phyloP scores from a whole-genome alignment of 805 yeast species.

The Cyberlindnera japonica region DNA sequence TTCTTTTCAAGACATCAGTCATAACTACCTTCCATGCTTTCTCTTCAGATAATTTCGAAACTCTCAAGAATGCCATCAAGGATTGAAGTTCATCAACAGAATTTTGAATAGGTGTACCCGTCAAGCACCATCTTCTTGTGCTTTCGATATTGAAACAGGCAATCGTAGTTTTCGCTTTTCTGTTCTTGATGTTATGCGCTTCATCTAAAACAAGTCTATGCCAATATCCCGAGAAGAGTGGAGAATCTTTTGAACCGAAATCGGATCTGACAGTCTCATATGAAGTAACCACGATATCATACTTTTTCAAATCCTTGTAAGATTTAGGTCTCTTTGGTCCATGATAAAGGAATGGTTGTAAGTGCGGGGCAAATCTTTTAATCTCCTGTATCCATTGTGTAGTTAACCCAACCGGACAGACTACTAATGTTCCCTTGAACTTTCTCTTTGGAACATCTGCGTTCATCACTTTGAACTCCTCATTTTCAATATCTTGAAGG shows the following conservation, averaged over 20 bases:
- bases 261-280: conserved; percentile 54
- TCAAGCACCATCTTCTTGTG: conserved; percentile 51
- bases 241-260: conserved; percentile 22
- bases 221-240: conserved; percentile 33
- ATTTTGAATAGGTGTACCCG: conserved; percentile 67
- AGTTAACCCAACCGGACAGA: conserved; percentile 72
- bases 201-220: conserved; percentile 58
- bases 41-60: conserved; percentile 25
- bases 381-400: conserved; percentile 74
- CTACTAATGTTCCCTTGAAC: conserved; percentile 48
- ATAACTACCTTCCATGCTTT: conserved; percentile 32
- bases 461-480: conserved; percentile 4
- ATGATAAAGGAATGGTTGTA: conserved; percentile 54
- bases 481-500: conserved; percentile 8
- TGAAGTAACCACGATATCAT: conserved; percentile 66
- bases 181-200: conserved; percentile 59
- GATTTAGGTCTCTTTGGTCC: conserved; percentile 34
- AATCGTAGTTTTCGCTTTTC: conserved; percentile 40
- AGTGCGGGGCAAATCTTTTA: conserved; percentile 43
- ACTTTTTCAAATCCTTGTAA: conserved; percentile 39
- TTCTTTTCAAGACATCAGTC: conserved; percentile 27
- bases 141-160: conserved; percentile 43
- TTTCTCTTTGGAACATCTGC: conserved; percentile 15
- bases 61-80: conserved; percentile 41
- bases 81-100: conserved; percentile 50